These are phyloP conservation scores for Nigrospora oryzae DNA, from an alignment of 2,329 filamentous ascomycete genomes.

Conservation along the genomic window DNA sequence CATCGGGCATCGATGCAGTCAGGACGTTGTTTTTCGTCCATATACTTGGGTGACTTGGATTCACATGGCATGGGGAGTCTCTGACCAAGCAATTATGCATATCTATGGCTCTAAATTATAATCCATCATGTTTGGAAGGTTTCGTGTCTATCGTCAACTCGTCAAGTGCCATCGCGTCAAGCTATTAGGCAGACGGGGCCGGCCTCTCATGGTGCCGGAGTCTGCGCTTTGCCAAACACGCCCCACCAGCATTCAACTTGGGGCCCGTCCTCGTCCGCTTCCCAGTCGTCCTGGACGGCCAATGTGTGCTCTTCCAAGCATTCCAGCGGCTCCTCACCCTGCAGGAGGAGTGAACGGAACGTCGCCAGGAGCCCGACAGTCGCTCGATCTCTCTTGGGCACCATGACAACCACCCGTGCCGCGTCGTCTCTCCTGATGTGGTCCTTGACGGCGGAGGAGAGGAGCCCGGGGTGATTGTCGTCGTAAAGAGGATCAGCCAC, in stretches of 20 bases:
- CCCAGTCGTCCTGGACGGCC: conserved; percentile 68
- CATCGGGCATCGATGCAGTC: no score
- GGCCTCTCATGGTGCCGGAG: no score
- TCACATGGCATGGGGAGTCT: no score
- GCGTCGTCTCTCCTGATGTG: conserved; percentile 52
- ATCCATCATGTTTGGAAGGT: no score
- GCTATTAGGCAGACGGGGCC: no score
- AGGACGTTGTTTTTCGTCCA: no score
- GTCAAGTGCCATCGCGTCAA: no score
- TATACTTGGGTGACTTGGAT: no score
- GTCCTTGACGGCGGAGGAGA: conserved; percentile 60
- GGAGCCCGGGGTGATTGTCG: conserved; percentile 66
- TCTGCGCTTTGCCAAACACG: conserved; percentile 34
- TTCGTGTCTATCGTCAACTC: no score
- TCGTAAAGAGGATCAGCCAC: conserved; percentile 86
- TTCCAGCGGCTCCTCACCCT: conserved; percentile 36
- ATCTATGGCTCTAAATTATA: no score
- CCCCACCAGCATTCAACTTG: conserved; percentile 62
- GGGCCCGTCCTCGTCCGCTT: conserved; percentile 35
- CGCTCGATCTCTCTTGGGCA: conserved; percentile 68
- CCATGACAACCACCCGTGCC: conserved; percentile 68
- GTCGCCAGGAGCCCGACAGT: conserved; percentile 51
- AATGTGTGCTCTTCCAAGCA: conserved; percentile 54
- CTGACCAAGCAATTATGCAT: no score
- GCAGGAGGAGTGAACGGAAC: conserved; percentile 54